Evolutionary conservation across 805 yeast genomes (phyloP).

Genomic region (Hemisphaericaspora nanyangensis): DNA sequence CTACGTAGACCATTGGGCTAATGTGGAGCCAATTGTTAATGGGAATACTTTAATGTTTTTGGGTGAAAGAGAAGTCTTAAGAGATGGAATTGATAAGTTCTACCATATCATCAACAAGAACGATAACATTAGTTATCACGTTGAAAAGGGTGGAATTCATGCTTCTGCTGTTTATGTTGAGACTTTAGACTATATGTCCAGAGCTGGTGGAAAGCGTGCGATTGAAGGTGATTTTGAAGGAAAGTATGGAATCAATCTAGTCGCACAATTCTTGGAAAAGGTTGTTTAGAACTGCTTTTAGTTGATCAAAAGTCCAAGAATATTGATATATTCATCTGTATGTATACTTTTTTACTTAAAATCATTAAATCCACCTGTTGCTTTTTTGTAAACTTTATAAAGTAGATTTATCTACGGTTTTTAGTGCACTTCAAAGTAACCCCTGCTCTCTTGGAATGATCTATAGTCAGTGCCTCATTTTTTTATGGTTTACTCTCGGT

Average conservation of each 20-base stretch:
- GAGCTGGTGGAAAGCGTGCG: constrained; percentile 16
- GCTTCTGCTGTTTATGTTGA: constrained; percentile 30
- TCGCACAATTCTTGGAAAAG: constrained; percentile 2
- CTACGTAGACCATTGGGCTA: constrained; percentile 20
- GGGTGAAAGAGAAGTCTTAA: constrained; percentile 31
- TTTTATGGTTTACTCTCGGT: no score
- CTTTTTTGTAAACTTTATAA: no score
- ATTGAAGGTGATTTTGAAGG: constrained; percentile 19
- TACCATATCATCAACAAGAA: constrained; percentile 14
- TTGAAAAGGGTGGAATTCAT: constrained; percentile 34
- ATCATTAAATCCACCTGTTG: no score
- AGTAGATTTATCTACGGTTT: no score
- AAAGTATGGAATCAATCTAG: constrained; percentile 10
- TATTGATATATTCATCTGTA: no score
- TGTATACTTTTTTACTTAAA: no score
- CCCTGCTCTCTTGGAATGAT: no score
- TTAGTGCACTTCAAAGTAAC: no score
- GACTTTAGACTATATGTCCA: constrained; percentile 23
- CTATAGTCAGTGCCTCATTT: no score
- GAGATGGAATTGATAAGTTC: constrained; percentile 26
- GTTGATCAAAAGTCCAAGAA: no score
- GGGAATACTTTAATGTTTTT: constrained; percentile 15
- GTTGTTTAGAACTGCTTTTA: no score
- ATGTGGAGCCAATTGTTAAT: constrained; percentile 20
- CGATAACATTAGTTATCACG: constrained; percentile 15